phyloP scores from a whole-genome alignment of 2,329 filamentous ascomycete genomes.

The Clarireedia hainanense region DNA sequence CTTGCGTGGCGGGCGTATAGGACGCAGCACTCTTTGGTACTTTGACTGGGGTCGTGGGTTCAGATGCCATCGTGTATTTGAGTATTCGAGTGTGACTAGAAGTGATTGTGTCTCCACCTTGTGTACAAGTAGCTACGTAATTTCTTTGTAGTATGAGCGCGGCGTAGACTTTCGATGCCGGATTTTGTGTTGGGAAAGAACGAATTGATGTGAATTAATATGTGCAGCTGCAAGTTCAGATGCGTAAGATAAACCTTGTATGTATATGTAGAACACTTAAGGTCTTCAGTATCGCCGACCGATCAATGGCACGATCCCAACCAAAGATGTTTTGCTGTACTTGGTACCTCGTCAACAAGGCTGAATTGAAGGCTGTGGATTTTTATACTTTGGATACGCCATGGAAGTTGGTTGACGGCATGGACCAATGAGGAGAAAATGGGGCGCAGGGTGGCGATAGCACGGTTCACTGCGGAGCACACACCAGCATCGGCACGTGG shows the following conservation, averaged over 20 bases:
- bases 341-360: constrained; percentile 7
- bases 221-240: no score
- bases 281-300: no score
- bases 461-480: background rate
- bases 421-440: constrained; percentile 3
- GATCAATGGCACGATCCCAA: no score
- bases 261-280: background rate
- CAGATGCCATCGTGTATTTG: constrained; percentile 18
- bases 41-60: constrained; percentile 45
- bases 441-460: background rate
- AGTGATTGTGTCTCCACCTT: no score
- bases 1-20: constrained; percentile 53
- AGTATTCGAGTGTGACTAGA: background rate
- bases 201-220: no score
- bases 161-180: no score
- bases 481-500: no score
- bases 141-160: background rate
- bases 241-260: no score
- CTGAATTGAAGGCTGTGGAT: constrained; percentile 5
- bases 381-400: background rate
- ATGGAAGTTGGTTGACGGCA: no score
- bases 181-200: no score
- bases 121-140: background rate
- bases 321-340: background rate
- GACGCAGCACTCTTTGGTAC: constrained; percentile 47